Percentiles rank a stretch among this genome's conserved stretches.
Evolutionary conservation across 805 yeast genomes (phyloP).

Genomic region (Wilhelminamyces savonicus): DNA sequence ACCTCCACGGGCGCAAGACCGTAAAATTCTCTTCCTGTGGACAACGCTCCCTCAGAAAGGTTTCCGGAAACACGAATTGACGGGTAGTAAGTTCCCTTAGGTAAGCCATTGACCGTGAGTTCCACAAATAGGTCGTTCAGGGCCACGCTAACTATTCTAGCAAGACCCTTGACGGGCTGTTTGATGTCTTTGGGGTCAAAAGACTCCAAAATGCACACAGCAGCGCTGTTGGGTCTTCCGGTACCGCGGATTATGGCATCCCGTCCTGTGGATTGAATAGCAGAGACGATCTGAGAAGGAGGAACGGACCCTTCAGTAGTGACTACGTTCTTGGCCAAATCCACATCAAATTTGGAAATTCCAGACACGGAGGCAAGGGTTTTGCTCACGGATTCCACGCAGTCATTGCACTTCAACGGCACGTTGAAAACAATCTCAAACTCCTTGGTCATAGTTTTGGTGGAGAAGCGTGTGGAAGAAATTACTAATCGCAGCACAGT

Average conservation of each 20-base stretch:
- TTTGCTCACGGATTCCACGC: constrained; percentile 53
- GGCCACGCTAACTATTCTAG: constrained; percentile 69
- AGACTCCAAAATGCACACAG: constrained; percentile 82
- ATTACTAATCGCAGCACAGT: no score
- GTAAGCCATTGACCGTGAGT: constrained; percentile 68
- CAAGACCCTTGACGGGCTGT: constrained; percentile 77
- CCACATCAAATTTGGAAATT: constrained; percentile 46
- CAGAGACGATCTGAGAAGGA: constrained; percentile 66
- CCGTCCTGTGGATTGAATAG: constrained; percentile 68
- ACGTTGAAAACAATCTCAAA: constrained; percentile 77
- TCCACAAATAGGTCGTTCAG: constrained; percentile 59
- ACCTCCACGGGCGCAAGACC: constrained; percentile 36
- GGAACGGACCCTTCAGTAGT: constrained; percentile 63
- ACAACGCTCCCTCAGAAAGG: constrained; percentile 63
- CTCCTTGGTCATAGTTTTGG: constrained; percentile 4
- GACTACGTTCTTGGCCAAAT: constrained; percentile 55
- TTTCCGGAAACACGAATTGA: constrained; percentile 68
- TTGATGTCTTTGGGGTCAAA: constrained; percentile 42
- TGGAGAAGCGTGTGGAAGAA: no score
- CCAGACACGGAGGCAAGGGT: constrained; percentile 51
- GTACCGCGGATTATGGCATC: constrained; percentile 93
- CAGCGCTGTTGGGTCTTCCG: constrained; percentile 81
- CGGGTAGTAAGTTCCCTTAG: constrained; percentile 62
- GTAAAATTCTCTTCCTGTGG: constrained; percentile 51
- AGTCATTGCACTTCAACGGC: constrained; percentile 71